Evolutionary conservation across 2,329 filamentous ascomycete species (phyloP).

Genomic region (Arachnopeziza araneosa): DNA sequence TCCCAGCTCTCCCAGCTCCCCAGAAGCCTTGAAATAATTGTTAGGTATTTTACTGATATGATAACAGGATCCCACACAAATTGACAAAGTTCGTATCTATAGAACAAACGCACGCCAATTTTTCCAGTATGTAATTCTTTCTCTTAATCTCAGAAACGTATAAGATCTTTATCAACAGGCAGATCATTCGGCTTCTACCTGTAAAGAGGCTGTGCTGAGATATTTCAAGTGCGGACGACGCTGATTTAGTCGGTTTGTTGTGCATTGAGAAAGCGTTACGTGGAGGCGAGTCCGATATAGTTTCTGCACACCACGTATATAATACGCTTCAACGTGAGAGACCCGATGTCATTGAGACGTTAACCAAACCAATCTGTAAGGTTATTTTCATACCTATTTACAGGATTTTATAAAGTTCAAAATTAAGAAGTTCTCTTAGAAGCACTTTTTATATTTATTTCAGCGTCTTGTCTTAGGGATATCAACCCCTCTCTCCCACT

Average conservation of each 20-base stretch:
- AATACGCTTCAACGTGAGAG: slow-evolving; percentile 70
- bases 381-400: no score
- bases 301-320: slow-evolving; percentile 74
- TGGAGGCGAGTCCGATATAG: slow-evolving; percentile 79
- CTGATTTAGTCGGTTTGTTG: slow-evolving; percentile 76
- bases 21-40: neutral
- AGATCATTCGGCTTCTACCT: neutral
- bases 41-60: neutral
- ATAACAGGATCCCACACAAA: slow-evolving; percentile 41
- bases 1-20: slow-evolving; percentile 35
- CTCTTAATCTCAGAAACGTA: neutral
- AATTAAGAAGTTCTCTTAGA: neutral
- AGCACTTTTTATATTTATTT: neutral
- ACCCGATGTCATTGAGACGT: slow-evolving; percentile 69
- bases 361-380: slow-evolving; percentile 64
- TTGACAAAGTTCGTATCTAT: slow-evolving; percentile 85
- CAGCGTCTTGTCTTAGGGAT: no score
- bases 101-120: slow-evolving; percentile 67
- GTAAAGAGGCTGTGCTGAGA: neutral
- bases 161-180: neutral
- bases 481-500: no score
- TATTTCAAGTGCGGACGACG: slow-evolving; percentile 81
- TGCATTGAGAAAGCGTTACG: slow-evolving; percentile 74
- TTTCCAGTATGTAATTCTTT: neutral
- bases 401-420: no score